Evolutionary conservation across 2,329 filamentous ascomycete species (phyloP).

Genomic region (Calonectria crousiana): DNA sequence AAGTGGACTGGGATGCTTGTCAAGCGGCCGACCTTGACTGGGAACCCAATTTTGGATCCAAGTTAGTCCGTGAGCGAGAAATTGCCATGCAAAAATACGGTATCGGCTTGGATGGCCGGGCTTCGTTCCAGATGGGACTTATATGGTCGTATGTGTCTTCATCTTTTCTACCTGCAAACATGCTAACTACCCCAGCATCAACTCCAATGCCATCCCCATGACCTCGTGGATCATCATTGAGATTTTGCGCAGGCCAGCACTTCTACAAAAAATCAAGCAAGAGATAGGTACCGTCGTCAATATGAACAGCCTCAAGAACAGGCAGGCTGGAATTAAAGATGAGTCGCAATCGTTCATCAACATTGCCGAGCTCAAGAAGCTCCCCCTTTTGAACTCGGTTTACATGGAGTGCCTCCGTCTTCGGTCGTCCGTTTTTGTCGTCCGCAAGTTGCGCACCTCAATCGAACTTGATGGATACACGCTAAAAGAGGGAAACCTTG

Average conservation of each 20-base stretch:
- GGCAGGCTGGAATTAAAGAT: neutral
- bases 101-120: constrained; percentile 35
- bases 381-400: constrained; percentile 36
- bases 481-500: constrained; percentile 36
- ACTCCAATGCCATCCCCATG: constrained; percentile 42
- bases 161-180: neutral
- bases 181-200: constrained; percentile 28
- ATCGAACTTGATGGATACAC: constrained; percentile 40
- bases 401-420: constrained; percentile 39
- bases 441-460: constrained; percentile 37
- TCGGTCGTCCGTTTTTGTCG: constrained; percentile 37
- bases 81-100: constrained; percentile 39
- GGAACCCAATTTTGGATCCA: constrained; percentile 40
- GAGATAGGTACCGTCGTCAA: constrained; percentile 27
- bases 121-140: constrained; percentile 40
- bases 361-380: constrained; percentile 30
- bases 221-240: constrained; percentile 40
- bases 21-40: constrained; percentile 27
- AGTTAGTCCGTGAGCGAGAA: constrained; percentile 39
- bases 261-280: constrained; percentile 29
- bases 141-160: constrained; percentile 34
- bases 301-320: neutral
- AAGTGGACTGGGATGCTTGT: constrained; percentile 27
- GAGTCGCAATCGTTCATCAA: constrained; percentile 16
- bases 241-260: constrained; percentile 34